Evolutionary conservation across 306 rosid genomes (phyloP).

Genomic region (Quercus robur): DNA sequence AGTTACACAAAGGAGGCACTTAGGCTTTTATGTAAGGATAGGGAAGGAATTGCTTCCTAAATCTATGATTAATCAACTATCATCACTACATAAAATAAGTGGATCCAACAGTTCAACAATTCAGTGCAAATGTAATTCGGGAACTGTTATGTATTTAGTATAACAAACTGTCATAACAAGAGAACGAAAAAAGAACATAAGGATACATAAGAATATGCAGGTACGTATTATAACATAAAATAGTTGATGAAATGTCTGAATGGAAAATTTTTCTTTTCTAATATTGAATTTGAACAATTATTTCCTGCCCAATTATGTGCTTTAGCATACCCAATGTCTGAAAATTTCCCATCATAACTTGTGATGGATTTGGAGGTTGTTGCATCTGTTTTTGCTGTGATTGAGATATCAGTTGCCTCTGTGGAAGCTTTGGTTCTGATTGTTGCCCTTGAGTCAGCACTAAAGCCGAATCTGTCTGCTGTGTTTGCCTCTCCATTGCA

Average conservation of each 20-base stretch:
- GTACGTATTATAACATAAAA: background rate
- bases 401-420: background rate
- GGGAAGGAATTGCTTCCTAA: background rate
- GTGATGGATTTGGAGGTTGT: background rate
- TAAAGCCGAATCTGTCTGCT: background rate
- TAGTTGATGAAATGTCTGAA: background rate
- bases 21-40: background rate
- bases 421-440: background rate
- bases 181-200: background rate
- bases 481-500: background rate
- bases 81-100: background rate
- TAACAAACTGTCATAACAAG: background rate
- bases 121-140: background rate
- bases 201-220: background rate
- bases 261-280: background rate
- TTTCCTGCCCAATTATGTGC: background rate
- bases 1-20: background rate
- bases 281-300: background rate
- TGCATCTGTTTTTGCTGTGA: background rate
- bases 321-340: background rate
- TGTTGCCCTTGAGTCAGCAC: background rate
- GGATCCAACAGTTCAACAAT: background rate
- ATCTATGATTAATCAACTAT: background rate
- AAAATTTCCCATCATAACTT: background rate
- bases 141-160: too few species aligned